These are phyloP conservation scores for Corymbia maculata DNA, from an alignment of 345 rosid species.

Conservation along the genomic window DNA sequence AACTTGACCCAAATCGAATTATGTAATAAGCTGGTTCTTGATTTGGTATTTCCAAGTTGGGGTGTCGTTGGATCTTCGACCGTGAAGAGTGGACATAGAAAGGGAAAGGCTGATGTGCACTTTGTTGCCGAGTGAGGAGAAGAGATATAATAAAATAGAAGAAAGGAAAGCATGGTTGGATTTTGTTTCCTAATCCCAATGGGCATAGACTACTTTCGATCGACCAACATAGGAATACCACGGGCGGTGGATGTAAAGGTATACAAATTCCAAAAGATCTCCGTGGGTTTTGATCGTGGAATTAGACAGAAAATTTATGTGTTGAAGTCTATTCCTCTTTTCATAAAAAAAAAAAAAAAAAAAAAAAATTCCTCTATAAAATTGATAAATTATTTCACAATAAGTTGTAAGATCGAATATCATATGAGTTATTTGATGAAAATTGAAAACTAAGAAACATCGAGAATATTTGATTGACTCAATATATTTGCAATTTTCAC, in stretches of 20 bases:
- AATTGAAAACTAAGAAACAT: no score
- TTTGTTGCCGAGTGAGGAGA: background rate
- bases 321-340: background rate
- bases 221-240: background rate
- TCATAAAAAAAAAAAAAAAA: no score
- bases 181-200: background rate
- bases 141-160: background rate
- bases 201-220: background rate
- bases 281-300: background rate
- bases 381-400: no score
- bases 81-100: background rate
- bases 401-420: fast-evolving
- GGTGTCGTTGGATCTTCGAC: background rate
- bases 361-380: no score
- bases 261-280: background rate
- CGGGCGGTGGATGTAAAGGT: background rate
- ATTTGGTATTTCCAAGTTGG: background rate
- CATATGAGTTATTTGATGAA: no score
- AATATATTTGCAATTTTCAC: fast-evolving
- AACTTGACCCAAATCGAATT: background rate
- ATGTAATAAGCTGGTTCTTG: background rate
- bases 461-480: background rate
- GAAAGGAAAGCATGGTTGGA: background rate
- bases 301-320: background rate
- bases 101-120: background rate